Conservation (phyloP, 805 yeast species). For the Clavispora vitiphila region DNA sequence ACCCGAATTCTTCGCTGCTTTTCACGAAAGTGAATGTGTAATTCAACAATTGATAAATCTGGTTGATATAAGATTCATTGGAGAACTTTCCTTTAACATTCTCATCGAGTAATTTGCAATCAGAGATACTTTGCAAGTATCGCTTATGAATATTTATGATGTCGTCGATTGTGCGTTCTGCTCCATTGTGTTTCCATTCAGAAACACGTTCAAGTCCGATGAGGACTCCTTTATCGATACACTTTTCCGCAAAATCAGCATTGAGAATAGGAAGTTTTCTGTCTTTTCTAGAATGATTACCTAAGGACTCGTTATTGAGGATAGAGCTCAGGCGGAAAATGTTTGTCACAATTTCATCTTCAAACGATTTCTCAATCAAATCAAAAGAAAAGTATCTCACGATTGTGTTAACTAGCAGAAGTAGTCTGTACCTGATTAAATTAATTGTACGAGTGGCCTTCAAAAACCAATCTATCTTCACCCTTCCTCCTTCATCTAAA, state of each 20-base stretch:
- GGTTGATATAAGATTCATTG: constrained; percentile 25
- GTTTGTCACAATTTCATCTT: constrained; percentile 18
- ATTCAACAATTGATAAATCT: constrained; percentile 30
- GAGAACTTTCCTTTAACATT: constrained; percentile 25
- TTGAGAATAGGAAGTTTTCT: constrained; percentile 10
- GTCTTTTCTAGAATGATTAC: neutral
- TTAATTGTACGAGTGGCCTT: constrained; percentile 30
- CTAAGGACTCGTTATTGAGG: neutral
- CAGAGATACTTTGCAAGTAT: constrained; percentile 17
- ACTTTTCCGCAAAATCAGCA: constrained; percentile 3
- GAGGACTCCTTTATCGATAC: neutral
- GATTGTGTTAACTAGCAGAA: constrained; percentile 38
- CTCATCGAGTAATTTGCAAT: constrained; percentile 29
- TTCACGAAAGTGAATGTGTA: constrained; percentile 27
- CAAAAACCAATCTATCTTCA: constrained; percentile 26
- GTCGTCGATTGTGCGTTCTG: constrained; percentile 14
- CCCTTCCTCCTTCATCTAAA: neutral
- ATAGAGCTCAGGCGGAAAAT: constrained; percentile 14
- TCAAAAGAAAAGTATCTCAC: constrained; percentile 41
- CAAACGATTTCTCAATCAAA: constrained; percentile 40
- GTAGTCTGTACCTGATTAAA: constrained; percentile 34
- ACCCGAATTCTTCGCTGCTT: constrained; percentile 31
- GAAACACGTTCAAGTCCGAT: neutral
- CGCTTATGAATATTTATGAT: constrained; percentile 7
- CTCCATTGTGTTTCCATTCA: neutral